Evolutionary conservation across 495 filamentous ascomycete genomes (phyloP).

Genomic region (Friedmanniomyces endolithicus): DNA sequence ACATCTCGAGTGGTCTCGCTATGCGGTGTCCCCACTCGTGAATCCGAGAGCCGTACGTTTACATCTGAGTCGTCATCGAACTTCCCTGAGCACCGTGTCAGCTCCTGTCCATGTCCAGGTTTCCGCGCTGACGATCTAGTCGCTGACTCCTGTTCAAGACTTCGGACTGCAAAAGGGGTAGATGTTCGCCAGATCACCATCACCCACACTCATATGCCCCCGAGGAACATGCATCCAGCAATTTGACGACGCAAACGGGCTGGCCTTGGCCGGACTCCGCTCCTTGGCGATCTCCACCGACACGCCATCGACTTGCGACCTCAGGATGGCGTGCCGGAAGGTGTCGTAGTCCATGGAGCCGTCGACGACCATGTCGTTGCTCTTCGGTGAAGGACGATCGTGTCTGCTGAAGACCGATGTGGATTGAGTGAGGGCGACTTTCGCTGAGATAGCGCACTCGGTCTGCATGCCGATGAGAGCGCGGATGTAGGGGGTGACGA

Average conservation of each 20-base stretch:
- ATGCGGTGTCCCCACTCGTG: no score
- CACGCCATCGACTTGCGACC: background rate
- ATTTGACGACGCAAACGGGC: conserved; percentile 8
- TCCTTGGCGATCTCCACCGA: conserved; percentile 3
- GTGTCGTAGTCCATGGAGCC: conserved; percentile 1
- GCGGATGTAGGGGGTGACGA: conserved; percentile 10
- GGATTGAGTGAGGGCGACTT: background rate
- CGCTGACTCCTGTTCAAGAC: background rate
- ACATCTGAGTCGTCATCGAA: no score
- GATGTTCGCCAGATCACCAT: background rate
- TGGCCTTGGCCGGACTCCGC: background rate
- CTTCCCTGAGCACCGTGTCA: no score
- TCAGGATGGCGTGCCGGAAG: conserved; percentile 8
- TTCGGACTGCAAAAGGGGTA: conserved; percentile 7
- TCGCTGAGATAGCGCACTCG: background rate
- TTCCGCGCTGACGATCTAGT: background rate
- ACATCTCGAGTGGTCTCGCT: no score
- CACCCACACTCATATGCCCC: background rate
- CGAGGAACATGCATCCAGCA: conserved; percentile 13
- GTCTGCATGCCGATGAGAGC: background rate
- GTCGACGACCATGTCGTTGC: background rate
- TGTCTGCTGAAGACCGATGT: background rate
- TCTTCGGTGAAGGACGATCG: background rate
- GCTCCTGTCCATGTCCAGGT: background rate
- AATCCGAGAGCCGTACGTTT: no score